These are phyloP conservation scores for Ascomycota sp. DNA, from an alignment of 2,329 filamentous ascomycete genomes.

Conservation along the genomic window DNA sequence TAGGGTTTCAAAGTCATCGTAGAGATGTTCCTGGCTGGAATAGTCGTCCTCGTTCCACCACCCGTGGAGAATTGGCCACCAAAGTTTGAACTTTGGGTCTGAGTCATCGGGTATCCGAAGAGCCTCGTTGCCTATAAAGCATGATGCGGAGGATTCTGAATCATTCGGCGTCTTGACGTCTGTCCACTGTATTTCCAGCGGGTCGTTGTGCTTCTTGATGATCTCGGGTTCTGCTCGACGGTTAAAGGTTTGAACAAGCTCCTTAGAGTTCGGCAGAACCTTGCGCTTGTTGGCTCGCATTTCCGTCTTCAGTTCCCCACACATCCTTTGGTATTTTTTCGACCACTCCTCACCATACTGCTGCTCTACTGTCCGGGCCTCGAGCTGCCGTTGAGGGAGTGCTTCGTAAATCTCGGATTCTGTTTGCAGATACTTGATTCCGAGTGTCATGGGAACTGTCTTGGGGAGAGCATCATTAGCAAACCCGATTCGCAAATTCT, in stretches of 20 bases:
- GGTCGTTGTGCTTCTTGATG: constrained; percentile 89
- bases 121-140: constrained; percentile 65
- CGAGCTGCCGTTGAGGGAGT: constrained; percentile 50
- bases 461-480: constrained; percentile 92
- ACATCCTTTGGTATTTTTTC: constrained; percentile 62
- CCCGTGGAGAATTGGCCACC: constrained; percentile 76
- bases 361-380: constrained; percentile 46
- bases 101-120: constrained; percentile 79
- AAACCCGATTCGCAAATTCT: constrained; percentile 83
- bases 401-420: constrained; percentile 71
- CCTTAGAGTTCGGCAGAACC: constrained; percentile 91
- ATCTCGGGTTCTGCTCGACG: constrained; percentile 62
- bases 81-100: constrained; percentile 71
- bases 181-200: constrained; percentile 87
- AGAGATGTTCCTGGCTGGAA: constrained; percentile 54
- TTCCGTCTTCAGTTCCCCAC: constrained; percentile 65
- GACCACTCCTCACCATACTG: constrained; percentile 71
- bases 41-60: constrained; percentile 88
- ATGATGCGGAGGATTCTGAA: constrained; percentile 37
- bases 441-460: constrained; percentile 83
- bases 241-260: constrained; percentile 89
- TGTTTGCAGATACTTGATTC: constrained; percentile 53
- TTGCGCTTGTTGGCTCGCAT: constrained; percentile 91
- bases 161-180: constrained; percentile 49
- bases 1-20: constrained; percentile 72